Conservation (phyloP, 202 grass and related monocot species). For the Panicum virgatum region DNA sequence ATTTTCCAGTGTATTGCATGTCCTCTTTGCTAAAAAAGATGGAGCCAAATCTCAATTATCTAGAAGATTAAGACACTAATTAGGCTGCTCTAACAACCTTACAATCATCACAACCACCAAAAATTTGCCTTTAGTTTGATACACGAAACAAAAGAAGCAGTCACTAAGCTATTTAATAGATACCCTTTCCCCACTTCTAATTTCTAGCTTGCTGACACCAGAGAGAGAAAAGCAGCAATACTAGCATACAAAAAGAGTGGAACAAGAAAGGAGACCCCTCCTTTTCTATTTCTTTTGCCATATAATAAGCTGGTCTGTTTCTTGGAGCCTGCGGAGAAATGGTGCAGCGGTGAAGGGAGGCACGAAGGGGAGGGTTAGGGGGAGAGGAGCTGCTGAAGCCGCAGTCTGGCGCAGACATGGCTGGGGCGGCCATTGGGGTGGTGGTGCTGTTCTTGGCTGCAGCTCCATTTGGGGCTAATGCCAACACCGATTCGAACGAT, state of each 20-base stretch:
- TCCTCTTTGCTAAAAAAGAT: not conserved
- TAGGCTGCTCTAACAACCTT: not conserved
- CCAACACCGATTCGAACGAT: slow-evolving; percentile 50
- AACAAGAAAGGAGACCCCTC: not conserved
- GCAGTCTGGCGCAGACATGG: slow-evolving; percentile 23
- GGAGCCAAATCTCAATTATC: not conserved
- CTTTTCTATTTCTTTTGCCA: not conserved
- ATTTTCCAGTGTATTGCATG: not conserved
- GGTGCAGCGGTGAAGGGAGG: slow-evolving; percentile 29
- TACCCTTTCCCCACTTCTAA: not conserved
- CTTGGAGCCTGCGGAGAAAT: slow-evolving; percentile 25
- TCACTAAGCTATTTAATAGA: not conserved
- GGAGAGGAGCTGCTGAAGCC: slow-evolving; percentile 12
- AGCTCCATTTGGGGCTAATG: slow-evolving; percentile 25
- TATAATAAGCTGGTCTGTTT: slow-evolving; percentile 26
- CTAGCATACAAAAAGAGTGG: slow-evolving; percentile 33
- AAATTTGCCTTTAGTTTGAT: slow-evolving; percentile 5
- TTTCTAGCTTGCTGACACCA: slow-evolving; percentile 31
- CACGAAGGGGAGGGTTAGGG: not conserved
- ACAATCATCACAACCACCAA: not conserved
- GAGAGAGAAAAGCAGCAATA: not conserved
- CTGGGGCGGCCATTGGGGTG: slow-evolving; percentile 10
- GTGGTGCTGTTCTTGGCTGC: slow-evolving; percentile 40
- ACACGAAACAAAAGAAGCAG: not conserved
- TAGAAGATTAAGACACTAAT: not conserved